Base-by-base conservation (phyloP, 345 rosid species). In the Trapa incisa region DNA sequence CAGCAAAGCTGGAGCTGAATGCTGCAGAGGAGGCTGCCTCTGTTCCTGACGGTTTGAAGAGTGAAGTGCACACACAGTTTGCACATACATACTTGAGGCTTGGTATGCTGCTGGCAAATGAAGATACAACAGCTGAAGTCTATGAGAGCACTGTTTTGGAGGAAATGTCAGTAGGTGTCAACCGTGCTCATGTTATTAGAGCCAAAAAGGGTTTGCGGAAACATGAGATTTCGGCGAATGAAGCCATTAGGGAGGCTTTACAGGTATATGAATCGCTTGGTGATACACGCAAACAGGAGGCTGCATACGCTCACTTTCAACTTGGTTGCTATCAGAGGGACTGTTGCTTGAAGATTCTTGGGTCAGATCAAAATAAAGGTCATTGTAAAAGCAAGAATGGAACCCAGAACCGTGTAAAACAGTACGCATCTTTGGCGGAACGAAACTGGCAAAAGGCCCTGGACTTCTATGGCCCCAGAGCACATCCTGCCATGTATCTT, bases 191-290 rank as follows among this genome's bases (percentile, higher is more conserved):
- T 75, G 76, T 75, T 33, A 72, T 50, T 66, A 83, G 72, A 69
- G 65, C 77, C 9, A 77, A 69, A 71, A 82, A 73, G 70, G 82
- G 74, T 68, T 38, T 73, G 64, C 82, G 89, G 69, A 86, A 79
- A 73, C 86, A 75, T 61, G 89, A 83, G 70, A 74, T 93, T 74
- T 83, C 96, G 29, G 97, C 97, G 38, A 93, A 88, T 77, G 97
- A 88, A 71, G 97, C 97, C 68, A 81, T 93, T 52, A 76, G 96
- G 75, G 97, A 83, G 76, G 98, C 98, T n/a, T 75, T 93, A 68
- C 76, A 88, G 62, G 11, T 87, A 65, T 93, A 90, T 67, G 97
- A 90, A 86, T 88, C 83, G 17, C 78, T 90, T 38, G 96, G 94
- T 71, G 88, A 87, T 68, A 70, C 80, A 68, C 87, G 96, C 12